Conservation (phyloP, 1,139 yeast species). For the Debaryomyces subglobosus region DNA sequence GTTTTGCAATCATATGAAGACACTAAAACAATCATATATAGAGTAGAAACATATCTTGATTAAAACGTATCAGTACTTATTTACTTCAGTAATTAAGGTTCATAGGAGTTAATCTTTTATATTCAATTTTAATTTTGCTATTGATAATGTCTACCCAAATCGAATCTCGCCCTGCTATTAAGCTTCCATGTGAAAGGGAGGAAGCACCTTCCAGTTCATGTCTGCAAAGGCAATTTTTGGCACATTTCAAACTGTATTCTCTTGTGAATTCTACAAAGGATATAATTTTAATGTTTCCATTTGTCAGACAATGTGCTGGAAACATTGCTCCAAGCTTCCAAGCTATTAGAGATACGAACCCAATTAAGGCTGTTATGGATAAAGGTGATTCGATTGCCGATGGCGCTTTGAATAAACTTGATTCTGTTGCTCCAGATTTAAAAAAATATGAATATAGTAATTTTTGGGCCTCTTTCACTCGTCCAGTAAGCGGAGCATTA, state of each 20-base stretch:
- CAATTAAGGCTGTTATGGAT: slow-evolving; percentile 28
- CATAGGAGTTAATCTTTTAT: not conserved
- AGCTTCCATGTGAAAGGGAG: not conserved
- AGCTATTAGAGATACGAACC: slow-evolving; percentile 26
- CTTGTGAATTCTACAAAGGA: slow-evolving; percentile 23
- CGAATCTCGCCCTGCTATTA: slow-evolving; percentile 5
- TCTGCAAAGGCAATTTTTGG: slow-evolving; percentile 17
- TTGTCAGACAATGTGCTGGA: slow-evolving; percentile 16
- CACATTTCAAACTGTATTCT: slow-evolving; percentile 31
- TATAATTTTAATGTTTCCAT: slow-evolving; percentile 24
- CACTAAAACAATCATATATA: slow-evolving; percentile 5
- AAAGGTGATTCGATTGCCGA: slow-evolving; percentile 36
- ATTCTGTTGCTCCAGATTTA: slow-evolving; percentile 35
- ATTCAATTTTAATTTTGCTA: slow-evolving; percentile 2
- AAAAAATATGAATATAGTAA: slow-evolving; percentile 43
- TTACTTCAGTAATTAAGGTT: not conserved
- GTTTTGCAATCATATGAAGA: slow-evolving; percentile 4
- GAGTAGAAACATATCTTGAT: not conserved
- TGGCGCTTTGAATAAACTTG: slow-evolving; percentile 36
- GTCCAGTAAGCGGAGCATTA: slow-evolving; percentile 42
- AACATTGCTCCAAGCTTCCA: slow-evolving; percentile 20
- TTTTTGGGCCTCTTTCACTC: slow-evolving; percentile 44
- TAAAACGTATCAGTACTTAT: not conserved
- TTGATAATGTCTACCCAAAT: slow-evolving; percentile 11
- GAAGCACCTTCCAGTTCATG: slow-evolving; percentile 1